phyloP scores from a whole-genome alignment of 352 stramenopile species.

The Phytophthora syringae region DNA sequence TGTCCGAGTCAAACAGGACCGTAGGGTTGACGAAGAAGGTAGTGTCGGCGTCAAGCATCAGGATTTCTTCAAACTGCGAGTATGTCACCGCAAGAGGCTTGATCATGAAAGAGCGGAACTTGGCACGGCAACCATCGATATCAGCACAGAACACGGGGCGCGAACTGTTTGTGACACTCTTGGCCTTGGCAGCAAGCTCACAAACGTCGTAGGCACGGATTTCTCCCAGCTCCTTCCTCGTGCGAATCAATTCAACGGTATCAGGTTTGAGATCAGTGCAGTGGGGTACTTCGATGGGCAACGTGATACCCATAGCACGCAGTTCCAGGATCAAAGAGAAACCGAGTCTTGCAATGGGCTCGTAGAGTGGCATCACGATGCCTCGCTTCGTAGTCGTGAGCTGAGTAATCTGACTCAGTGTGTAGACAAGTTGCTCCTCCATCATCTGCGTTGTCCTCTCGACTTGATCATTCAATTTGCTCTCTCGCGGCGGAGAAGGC shows the following conservation, averaged over 20 bases:
- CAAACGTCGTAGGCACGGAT: slow-evolving; percentile 44
- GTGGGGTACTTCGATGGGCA: slow-evolving; percentile 62
- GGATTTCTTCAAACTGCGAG: slow-evolving; percentile 64
- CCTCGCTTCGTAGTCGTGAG: slow-evolving; percentile 39
- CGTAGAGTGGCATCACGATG: slow-evolving; percentile 66
- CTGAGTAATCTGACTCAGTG: slow-evolving; percentile 38
- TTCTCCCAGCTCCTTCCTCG: slow-evolving; percentile 32
- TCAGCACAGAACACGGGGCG: slow-evolving; percentile 52
- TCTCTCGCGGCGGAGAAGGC: slow-evolving; percentile 19
- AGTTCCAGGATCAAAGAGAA: slow-evolving; percentile 61
- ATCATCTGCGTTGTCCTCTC: slow-evolving; percentile 28
- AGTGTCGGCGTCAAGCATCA: slow-evolving; percentile 71
- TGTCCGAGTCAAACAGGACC: slow-evolving; percentile 51
- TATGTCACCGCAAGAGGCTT: slow-evolving; percentile 57
- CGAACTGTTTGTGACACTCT: slow-evolving; percentile 26
- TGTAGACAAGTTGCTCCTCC: slow-evolving; percentile 46
- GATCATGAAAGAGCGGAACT: slow-evolving; percentile 63
- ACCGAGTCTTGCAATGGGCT: slow-evolving; percentile 43
- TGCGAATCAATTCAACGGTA: slow-evolving; percentile 41
- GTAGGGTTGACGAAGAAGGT: slow-evolving; percentile 63
- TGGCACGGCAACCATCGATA: slow-evolving; percentile 42
- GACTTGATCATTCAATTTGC: slow-evolving; percentile 15
- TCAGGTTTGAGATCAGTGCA: slow-evolving; percentile 55
- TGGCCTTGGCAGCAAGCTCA: slow-evolving; percentile 35
- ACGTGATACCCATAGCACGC: slow-evolving; percentile 42